Evolutionary conservation across 805 yeast genomes (phyloP), one percentile per base, ranked within the genome.

Genomic region (Grigorovia transvaalensis): DNA sequence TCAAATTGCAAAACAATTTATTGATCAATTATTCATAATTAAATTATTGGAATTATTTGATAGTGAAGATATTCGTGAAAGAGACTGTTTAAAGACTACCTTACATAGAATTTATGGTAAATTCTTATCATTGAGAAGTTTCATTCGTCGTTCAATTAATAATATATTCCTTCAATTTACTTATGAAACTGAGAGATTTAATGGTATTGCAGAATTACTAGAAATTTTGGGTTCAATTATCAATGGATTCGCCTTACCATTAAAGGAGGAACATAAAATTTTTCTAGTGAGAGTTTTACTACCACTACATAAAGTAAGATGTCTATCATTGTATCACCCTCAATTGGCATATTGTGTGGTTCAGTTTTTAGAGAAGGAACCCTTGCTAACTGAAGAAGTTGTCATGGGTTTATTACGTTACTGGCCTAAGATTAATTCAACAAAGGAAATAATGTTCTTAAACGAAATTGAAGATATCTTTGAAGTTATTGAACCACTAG

Each of bases 271-370:
- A 69, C 99, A 93, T 70, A 93, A 93, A 69, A 81, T 87, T 13
- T 93, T 93, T 61, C 71, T 93, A 56, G 81, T 87, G 38, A 76
- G 96, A 53, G 91, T 91, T 18, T 76, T 93, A 61, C 75, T 93
- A 29, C 99, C 99, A 30, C 72, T 93, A 67, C 99, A 93, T 69
- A 91, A 93, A 68, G 91, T 88, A 17, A 84, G 90, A 66, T 81
- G 93, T 50, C 74, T 93, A 52, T 84, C 95, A 9, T 73, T 91
- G 56, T 93, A 91, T 68, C 99, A 93, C 66, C 96, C 98, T 41
- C 99, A 93, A 69, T 76, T 93, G 58, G 96, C 98, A 7, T 93
- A 93, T 70, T 93, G 99, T 72, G 86, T 93, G 44, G 95, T 93
- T 30, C 99, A 93, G 71, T 93, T 93, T 68, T 73, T 93, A 61